phyloP scores from a whole-genome alignment of 768 basidiomycete genomes.

The Kondoa subrosea region DNA sequence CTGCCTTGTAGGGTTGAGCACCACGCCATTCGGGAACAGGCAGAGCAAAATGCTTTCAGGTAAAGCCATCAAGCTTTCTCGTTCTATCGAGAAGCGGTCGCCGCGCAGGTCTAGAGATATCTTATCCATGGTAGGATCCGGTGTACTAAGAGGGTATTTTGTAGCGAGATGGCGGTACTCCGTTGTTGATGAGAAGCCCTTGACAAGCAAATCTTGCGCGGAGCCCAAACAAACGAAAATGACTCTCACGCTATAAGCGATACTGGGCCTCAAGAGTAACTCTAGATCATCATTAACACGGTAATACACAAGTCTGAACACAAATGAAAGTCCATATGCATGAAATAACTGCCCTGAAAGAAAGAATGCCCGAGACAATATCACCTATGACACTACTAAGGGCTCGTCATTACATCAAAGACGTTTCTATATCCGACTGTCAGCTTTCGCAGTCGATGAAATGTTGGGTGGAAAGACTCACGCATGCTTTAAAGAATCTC shows the following conservation, averaged over 20 bases:
- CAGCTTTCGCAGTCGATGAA: no score
- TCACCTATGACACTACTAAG: no score
- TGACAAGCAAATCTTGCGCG: no score
- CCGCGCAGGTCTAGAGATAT: constrained; percentile 83
- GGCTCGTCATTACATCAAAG: neutral
- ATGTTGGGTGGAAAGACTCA: neutral
- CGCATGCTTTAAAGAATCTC: neutral
- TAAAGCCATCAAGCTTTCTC: constrained; percentile 94
- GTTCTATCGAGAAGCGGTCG: constrained; percentile 76
- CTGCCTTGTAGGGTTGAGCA: constrained; percentile 56
- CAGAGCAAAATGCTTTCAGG: constrained; percentile 93
- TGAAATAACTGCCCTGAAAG: no score
- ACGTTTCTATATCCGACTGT: neutral
- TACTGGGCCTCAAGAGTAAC: no score
- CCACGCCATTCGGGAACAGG: constrained; percentile 90
- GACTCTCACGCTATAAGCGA: no score
- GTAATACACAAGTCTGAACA: no score
- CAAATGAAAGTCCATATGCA: no score
- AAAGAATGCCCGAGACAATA: no score
- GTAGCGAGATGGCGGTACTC: neutral
- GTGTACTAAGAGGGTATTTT: neutral
- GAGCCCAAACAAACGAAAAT: no score
- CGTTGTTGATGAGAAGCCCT: no score
- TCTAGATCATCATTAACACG: no score
- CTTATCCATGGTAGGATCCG: constrained; percentile 10